Evolutionary conservation across 495 filamentous ascomycete genomes (phyloP).

Genomic region (Penicillium cosmopolitanum): DNA sequence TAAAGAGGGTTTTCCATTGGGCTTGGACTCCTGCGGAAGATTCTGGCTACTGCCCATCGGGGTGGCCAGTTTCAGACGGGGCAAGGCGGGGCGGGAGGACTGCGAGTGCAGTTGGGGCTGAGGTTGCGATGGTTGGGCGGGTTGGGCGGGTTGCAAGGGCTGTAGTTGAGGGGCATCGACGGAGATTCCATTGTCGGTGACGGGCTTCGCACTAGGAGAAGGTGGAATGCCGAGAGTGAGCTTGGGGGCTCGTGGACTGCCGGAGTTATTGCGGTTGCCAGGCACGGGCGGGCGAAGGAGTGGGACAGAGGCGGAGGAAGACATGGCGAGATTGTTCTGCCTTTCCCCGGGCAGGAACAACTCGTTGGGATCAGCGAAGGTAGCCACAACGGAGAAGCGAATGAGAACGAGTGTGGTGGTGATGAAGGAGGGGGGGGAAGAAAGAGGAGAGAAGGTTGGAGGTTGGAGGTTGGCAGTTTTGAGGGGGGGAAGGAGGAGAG

Average conservation of each 20-base stretch:
- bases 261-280: slow-evolving; percentile 64
- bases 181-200: slow-evolving; percentile 42
- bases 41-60: slow-evolving; percentile 73
- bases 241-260: slow-evolving; percentile 67
- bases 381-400: slow-evolving; percentile 40
- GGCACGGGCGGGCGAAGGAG: slow-evolving; percentile 84
- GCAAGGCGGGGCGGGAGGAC: slow-evolving; percentile 59
- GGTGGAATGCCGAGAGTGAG: slow-evolving; percentile 87
- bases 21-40: slow-evolving; percentile 63
- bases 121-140: slow-evolving; percentile 27
- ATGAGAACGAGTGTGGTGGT: slow-evolving; percentile 19
- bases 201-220: slow-evolving; percentile 77
- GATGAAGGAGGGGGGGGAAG: slow-evolving; percentile 11
- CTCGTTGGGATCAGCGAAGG: slow-evolving; percentile 51
- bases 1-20: slow-evolving; percentile 55
- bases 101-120: slow-evolving; percentile 12
- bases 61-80: slow-evolving; percentile 78
- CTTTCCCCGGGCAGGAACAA: slow-evolving; percentile 52
- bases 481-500: slow-evolving; percentile 5
- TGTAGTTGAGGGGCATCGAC: slow-evolving; percentile 13
- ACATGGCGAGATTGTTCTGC: slow-evolving; percentile 67
- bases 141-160: slow-evolving; percentile 36
- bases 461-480: neutral
- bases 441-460: slow-evolving; percentile 10
- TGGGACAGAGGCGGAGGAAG: slow-evolving; percentile 76